Conservation (phyloP, 2,329 filamentous ascomycete genomes). For the Aspergillus novoparasiticus region DNA sequence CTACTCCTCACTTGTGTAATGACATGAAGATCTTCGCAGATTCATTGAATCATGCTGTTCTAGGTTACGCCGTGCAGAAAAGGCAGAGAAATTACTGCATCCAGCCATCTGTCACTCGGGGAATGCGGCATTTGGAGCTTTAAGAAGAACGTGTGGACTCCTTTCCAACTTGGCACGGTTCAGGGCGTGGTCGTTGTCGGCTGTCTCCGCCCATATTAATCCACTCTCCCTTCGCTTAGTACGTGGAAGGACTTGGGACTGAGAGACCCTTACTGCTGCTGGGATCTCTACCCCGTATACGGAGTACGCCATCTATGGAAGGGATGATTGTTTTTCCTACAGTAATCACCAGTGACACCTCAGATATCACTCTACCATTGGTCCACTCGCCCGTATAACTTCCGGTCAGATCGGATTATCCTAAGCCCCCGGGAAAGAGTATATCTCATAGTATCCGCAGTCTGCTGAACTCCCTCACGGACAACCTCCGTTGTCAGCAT, state of each 20-base stretch:
- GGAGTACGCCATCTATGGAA: not conserved
- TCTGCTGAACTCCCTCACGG: constrained; percentile 1
- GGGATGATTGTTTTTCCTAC: not conserved
- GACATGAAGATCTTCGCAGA: not conserved
- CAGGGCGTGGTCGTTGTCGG: not conserved
- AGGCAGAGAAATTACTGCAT: not conserved
- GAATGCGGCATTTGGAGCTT: not conserved
- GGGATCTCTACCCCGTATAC: no score
- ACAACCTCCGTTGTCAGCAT: constrained; percentile 10
- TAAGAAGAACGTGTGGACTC: not conserved
- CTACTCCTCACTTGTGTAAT: not conserved
- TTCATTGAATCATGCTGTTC: not conserved
- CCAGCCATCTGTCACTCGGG: not conserved
- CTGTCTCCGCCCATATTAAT: not conserved
- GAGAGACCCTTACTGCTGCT: not conserved
- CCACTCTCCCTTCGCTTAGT: not conserved
- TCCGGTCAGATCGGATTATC: not conserved
- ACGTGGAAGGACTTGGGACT: not conserved
- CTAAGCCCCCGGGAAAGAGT: not conserved
- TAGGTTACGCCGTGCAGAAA: not conserved
- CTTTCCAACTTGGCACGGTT: not conserved
- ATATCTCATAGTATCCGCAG: not conserved
- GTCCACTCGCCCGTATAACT: not conserved
- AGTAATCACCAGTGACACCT: not conserved
- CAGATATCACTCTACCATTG: not conserved